Conservation (phyloP, 805 yeast species). For the Torulaspora maleeae region DNA sequence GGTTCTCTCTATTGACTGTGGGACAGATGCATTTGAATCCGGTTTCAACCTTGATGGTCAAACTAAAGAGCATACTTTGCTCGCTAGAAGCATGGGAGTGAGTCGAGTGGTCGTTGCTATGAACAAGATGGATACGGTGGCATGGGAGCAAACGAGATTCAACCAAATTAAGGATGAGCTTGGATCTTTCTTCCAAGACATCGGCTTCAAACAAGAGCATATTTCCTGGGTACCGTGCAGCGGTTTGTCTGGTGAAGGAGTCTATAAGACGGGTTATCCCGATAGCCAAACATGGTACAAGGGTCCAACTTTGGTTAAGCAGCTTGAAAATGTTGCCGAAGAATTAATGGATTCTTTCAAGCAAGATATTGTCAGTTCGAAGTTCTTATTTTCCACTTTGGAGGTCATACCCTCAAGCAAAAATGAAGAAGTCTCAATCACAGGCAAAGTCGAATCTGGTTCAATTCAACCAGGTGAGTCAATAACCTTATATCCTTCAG, state of each 20-base stretch:
- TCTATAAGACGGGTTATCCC: constrained; percentile 65
- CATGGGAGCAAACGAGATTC: constrained; percentile 89
- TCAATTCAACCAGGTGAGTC: constrained; percentile 65
- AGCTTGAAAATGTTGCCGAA: constrained; percentile 52
- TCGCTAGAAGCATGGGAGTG: constrained; percentile 96
- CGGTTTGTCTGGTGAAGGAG: constrained; percentile 91
- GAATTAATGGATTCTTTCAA: constrained; percentile 15
- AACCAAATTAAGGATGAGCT: constrained; percentile 84
- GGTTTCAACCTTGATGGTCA: constrained; percentile 99
- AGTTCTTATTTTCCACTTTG: constrained; percentile 56
- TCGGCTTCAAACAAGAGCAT: constrained; percentile 78
- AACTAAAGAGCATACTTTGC: constrained; percentile 92
- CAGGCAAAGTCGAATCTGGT: constrained; percentile 40
- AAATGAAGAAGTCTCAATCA: constrained; percentile 46
- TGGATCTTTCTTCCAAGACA: constrained; percentile 65
- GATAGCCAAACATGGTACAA: constrained; percentile 18
- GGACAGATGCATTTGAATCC: constrained; percentile 98
- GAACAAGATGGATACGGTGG: constrained; percentile 81
- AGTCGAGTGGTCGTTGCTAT: constrained; percentile 85
- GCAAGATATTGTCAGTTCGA: constrained; percentile 33
- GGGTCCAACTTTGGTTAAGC: constrained; percentile 48
- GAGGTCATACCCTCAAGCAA: constrained; percentile 54
- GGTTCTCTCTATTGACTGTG: constrained; percentile 89
- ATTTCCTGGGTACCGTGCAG: constrained; percentile 89
- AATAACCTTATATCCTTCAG: constrained; percentile 51